Conservation (phyloP, 1,284 basidiomycete species). For the Ceratobasidium sp. region DNA sequence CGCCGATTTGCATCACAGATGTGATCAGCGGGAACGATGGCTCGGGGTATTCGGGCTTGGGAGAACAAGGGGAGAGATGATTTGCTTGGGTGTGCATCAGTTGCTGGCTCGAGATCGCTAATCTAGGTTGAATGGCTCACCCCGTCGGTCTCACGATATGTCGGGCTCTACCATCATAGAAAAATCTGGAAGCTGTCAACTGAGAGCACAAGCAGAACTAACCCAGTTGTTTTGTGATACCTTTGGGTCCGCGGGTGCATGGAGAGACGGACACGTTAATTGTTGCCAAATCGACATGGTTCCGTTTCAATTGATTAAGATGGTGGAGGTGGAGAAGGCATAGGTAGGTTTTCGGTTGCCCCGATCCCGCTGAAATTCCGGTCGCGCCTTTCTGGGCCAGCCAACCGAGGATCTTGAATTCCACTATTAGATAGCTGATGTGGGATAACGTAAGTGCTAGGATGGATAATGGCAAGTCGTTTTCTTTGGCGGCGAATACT, state of each 20-base stretch:
- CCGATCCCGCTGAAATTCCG: background rate
- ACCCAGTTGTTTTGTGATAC: background rate
- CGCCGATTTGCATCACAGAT: background rate
- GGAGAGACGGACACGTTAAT: background rate
- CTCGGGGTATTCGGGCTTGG: background rate
- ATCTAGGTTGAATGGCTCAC: background rate
- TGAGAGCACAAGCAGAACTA: background rate
- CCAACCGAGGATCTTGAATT: background rate
- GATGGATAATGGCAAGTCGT: too few relatives aligned
- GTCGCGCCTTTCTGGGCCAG: background rate
- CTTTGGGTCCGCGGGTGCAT: background rate
- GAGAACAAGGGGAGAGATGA: conserved; percentile 16
- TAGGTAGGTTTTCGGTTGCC: background rate
- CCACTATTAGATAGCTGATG: background rate
- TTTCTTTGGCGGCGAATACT: too few relatives aligned
- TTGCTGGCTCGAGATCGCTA: conserved; percentile 6
- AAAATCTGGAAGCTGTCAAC: background rate
- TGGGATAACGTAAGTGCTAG: too few relatives aligned
- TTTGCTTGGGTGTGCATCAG: background rate
- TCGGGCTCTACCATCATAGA: background rate
- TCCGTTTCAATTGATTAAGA: background rate
- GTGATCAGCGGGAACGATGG: background rate
- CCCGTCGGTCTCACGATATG: background rate
- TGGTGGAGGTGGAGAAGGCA: background rate
- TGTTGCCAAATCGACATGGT: background rate